These are phyloP conservation scores for Solanum tacnaense DNA, from an alignment of 257 asterid species.

Conservation along the genomic window DNA sequence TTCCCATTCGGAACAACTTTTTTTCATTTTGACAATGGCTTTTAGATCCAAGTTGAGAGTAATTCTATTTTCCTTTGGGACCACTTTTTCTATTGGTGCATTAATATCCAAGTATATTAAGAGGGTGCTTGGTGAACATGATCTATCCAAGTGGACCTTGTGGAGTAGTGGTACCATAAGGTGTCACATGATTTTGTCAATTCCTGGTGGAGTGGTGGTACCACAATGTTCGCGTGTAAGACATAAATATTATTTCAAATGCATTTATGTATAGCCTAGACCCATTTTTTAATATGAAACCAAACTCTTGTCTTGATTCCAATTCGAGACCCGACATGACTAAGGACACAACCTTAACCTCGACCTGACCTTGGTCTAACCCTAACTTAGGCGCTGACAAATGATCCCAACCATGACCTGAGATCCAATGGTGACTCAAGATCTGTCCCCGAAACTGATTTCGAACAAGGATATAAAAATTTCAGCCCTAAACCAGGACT, in stretches of 20 bases:
- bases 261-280: too few relatives aligned
- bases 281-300: neutral
- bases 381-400: neutral
- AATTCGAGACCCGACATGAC: too few relatives aligned
- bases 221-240: too few relatives aligned
- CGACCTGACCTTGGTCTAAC: neutral
- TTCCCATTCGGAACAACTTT: neutral
- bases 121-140: neutral
- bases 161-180: neutral
- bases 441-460: neutral
- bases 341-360: neutral
- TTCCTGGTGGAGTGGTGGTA: neutral
- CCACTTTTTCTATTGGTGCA: neutral
- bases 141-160: neutral
- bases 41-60: neutral
- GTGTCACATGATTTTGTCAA: neutral
- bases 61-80: neutral
- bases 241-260: fast-evolving
- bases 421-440: neutral
- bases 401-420: neutral
- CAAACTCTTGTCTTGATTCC: neutral
- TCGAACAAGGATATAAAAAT: neutral
- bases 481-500: neutral
- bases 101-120: neutral
- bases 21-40: neutral